phyloP scores from a whole-genome alignment of 768 basidiomycete species.

The Sporobolomyces pararoseus region DNA sequence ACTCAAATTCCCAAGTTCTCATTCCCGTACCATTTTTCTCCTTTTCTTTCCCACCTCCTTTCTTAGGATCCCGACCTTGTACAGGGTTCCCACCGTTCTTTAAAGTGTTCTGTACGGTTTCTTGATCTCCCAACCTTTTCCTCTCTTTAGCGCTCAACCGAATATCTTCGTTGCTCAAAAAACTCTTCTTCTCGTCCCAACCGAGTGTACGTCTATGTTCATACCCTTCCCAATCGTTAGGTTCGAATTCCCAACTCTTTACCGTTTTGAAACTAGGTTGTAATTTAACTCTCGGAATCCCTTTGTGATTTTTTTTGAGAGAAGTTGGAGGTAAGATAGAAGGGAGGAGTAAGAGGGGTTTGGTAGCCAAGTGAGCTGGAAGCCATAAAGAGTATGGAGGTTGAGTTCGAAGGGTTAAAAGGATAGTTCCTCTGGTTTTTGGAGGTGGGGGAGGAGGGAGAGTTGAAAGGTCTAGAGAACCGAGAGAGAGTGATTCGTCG shows the following conservation, averaged over 20 bases:
- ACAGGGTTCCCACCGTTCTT: neutral
- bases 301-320: neutral
- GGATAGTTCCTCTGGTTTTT: conserved; percentile 62
- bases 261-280: conserved; percentile 58
- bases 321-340: conserved; percentile 36
- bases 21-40: conserved; percentile 10
- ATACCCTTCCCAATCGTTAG: conserved; percentile 72
- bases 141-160: conserved; percentile 31
- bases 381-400: conserved; percentile 84
- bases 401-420: conserved; percentile 82
- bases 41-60: neutral
- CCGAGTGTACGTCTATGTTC: conserved; percentile 94
- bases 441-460: conserved; percentile 40
- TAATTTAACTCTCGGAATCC: neutral
- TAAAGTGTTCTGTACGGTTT: neutral
- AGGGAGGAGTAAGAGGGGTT: conserved; percentile 36
- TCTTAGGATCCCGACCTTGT: neutral
- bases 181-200: conserved; percentile 61
- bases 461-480: conserved; percentile 41
- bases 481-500: conserved; percentile 38
- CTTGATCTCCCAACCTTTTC: neutral
- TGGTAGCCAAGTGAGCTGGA: conserved; percentile 47
- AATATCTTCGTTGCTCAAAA: conserved; percentile 66
- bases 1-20: conserved; percentile 40
- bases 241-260: conserved; percentile 74